Percentiles rank a stretch among this genome's conserved stretches.
phyloP scores from a whole-genome alignment of 2,329 filamentous ascomycete genomes.

The Ophiobolus disseminans region DNA sequence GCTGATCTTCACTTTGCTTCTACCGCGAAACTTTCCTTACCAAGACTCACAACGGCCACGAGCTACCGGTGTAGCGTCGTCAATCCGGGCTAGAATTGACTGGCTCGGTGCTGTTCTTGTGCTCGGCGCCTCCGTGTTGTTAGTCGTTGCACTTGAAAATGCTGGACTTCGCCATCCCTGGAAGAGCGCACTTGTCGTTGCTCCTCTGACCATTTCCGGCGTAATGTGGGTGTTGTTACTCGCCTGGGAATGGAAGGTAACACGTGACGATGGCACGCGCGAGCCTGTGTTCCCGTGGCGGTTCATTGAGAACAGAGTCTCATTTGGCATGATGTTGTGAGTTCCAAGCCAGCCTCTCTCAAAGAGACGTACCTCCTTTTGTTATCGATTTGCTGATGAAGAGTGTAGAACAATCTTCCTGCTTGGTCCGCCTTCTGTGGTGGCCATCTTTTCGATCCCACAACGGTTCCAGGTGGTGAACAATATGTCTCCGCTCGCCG shows the following conservation, averaged over 20 bases:
- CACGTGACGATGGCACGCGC: neutral
- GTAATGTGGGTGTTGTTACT: constrained; percentile 11
- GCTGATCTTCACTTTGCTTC: neutral
- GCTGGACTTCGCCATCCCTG: too few species aligned
- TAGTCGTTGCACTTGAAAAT: too few species aligned
- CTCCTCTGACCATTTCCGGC: constrained; percentile 5
- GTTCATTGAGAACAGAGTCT: constrained; percentile 5
- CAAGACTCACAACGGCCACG: neutral
- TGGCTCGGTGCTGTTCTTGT: too few species aligned
- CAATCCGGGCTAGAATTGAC: too few species aligned
- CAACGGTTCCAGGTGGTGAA: constrained; percentile 2
- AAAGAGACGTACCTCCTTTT: too few species aligned
- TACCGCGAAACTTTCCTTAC: constrained; percentile 1
- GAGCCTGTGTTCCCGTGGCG: constrained; percentile 14
- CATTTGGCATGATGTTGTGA: constrained; percentile 7
- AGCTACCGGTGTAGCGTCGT: too few species aligned
- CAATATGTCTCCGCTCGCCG: neutral
- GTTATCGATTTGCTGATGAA: too few species aligned
- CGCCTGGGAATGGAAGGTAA: constrained; percentile 4
- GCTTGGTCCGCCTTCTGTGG: too few species aligned
- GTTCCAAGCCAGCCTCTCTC: too few species aligned
- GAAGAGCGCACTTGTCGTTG: constrained; percentile 4
- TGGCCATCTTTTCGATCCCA: constrained; percentile 2
- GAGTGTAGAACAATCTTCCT: too few species aligned
- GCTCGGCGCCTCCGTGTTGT: too few species aligned